phyloP scores from a whole-genome alignment of 768 basidiomycete species.

The Fistulinella prunicolor region DNA sequence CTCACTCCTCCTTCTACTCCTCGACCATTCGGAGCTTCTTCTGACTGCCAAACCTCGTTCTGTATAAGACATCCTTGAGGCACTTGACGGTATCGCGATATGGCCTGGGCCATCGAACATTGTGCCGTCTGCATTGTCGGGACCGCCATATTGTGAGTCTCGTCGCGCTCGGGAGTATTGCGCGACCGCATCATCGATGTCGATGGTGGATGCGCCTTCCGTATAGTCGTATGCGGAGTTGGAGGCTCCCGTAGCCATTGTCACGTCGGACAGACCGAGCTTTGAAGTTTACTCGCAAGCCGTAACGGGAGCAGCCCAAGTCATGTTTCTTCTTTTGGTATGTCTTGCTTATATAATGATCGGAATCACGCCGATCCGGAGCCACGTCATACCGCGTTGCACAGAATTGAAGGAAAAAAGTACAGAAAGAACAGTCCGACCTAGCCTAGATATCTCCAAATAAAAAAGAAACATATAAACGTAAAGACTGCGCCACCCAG shows the following conservation, averaged over 20 bases:
- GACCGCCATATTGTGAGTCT: constrained; percentile 58
- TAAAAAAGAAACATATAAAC: constrained; percentile 90
- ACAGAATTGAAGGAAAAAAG: not conserved
- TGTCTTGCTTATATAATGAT: too few species aligned
- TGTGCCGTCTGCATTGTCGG: constrained; percentile 54
- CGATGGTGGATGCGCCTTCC: constrained; percentile 76
- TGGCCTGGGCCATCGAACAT: constrained; percentile 76
- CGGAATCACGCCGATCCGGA: too few species aligned
- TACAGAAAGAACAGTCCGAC: not conserved
- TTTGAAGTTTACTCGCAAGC: too few species aligned
- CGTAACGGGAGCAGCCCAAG: not conserved
- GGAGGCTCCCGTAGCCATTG: constrained; percentile 19
- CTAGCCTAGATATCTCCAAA: constrained; percentile 85
- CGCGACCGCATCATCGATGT: constrained; percentile 62
- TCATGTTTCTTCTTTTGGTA: constrained; percentile 13
- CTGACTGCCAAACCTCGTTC: constrained; percentile 42
- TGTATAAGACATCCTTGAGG: constrained; percentile 72
- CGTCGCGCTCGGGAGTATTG: constrained; percentile 53
- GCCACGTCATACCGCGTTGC: too few species aligned
- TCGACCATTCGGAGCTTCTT: constrained; percentile 53
- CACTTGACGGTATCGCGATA: constrained; percentile 70
- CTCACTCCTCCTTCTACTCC: constrained; percentile 48
- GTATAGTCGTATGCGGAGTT: constrained; percentile 62
- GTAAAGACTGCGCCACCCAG: constrained; percentile 80
- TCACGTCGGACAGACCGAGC: not conserved